These are phyloP conservation scores for Fusarium denticulatum DNA, from an alignment of 2,329 filamentous ascomycete genomes.

Conservation along the genomic window DNA sequence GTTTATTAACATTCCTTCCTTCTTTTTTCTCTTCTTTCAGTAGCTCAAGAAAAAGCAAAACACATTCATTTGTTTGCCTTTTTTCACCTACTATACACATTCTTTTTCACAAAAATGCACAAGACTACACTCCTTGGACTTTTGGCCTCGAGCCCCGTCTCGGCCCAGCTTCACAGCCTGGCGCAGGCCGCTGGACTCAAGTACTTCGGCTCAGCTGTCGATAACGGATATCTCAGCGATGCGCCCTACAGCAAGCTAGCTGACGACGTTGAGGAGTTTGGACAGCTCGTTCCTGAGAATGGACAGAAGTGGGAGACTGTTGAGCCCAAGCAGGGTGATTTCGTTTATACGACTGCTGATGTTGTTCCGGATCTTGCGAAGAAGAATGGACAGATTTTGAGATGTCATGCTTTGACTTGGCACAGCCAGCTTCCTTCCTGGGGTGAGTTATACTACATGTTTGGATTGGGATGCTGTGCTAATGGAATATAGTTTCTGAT, in stretches of 20 bases:
- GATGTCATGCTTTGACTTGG: conserved; percentile 71
- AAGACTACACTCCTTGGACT: conserved; percentile 38
- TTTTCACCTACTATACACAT: conserved; percentile 2
- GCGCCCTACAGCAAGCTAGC: conserved; percentile 64
- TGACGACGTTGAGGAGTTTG: conserved; percentile 66
- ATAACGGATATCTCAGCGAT: conserved; percentile 66
- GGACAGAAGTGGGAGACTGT: conserved; percentile 71
- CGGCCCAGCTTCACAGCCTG: conserved; percentile 59
- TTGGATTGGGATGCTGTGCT: background rate
- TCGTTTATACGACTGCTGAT: conserved; percentile 68
- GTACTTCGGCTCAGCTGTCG: conserved; percentile 74
- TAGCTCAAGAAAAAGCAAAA: conserved; percentile 1
- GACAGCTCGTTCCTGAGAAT: conserved; percentile 72
- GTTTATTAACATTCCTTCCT: conserved; percentile 13
- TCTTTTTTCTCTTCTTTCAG: conserved; percentile 4
- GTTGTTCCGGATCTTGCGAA: conserved; percentile 59
- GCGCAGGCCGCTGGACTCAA: conserved; percentile 65
- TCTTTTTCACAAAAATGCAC: conserved; percentile 27
- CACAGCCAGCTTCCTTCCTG: conserved; percentile 50
- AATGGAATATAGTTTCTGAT: conserved; percentile 28
- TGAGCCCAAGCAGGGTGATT: conserved; percentile 65
- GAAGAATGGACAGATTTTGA: conserved; percentile 60
- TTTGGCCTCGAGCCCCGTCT: conserved; percentile 40
- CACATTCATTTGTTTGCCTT: conserved; percentile 13
- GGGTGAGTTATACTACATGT: conserved; percentile 20